Evolutionary conservation across 768 basidiomycete genomes (phyloP).

Genomic region (Pleurotus tuber-regium): DNA sequence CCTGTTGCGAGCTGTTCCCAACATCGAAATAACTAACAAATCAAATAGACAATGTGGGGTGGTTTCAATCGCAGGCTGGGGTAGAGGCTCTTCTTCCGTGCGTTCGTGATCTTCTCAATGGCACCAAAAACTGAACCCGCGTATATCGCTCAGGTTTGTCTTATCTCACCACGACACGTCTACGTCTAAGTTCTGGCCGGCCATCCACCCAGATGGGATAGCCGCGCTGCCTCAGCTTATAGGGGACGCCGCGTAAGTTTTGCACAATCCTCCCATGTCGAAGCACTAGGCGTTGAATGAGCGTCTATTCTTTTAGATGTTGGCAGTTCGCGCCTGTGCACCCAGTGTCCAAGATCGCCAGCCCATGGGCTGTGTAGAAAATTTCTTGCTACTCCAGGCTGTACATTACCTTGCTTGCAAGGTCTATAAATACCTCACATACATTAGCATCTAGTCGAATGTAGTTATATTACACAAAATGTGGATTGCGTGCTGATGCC

Average conservation of each 20-base stretch:
- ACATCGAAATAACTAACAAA: too few species aligned
- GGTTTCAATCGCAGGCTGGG: slow-evolving; percentile 3
- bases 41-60: slow-evolving; percentile 5
- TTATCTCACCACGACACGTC: neutral
- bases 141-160: neutral
- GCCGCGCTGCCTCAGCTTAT: slow-evolving; percentile 5
- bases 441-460: slow-evolving; percentile 1
- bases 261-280: too few species aligned
- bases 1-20: neutral
- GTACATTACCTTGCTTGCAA: too few species aligned
- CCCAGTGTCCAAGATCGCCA: neutral
- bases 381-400: too few species aligned
- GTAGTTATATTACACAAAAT: neutral
- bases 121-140: neutral
- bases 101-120: neutral
- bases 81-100: slow-evolving; percentile 8
- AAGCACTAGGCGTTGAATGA: neutral
- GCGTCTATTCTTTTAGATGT: neutral
- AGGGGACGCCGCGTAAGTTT: slow-evolving; percentile 3
- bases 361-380: slow-evolving; percentile 2
- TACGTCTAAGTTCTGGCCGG: slow-evolving; percentile 6
- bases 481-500: neutral
- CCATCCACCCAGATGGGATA: neutral
- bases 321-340: slow-evolving; percentile 11
- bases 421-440: neutral